Conservation (phyloP, 805 yeast genomes). For the Ogataea siamensis region DNA sequence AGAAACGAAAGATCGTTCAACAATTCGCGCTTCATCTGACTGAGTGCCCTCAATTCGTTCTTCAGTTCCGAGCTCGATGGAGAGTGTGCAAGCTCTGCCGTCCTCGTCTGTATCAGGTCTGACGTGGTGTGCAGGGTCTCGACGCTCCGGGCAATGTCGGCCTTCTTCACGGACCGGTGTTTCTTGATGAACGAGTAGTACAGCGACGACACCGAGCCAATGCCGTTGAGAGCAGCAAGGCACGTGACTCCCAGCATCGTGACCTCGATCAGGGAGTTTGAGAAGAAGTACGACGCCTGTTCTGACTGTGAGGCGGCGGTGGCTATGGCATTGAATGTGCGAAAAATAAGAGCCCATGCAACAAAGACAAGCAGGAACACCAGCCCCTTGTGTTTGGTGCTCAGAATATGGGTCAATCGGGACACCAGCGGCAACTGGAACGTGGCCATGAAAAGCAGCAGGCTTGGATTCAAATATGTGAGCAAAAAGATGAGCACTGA, state of each 20-base stretch:
- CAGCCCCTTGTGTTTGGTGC: conserved; percentile 8
- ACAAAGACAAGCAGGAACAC: conserved; percentile 10
- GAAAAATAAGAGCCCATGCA: conserved; percentile 18
- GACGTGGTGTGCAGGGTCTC: conserved; percentile 43
- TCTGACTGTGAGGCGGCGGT: conserved; percentile 20
- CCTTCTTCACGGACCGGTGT: conserved; percentile 27
- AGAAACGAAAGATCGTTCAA: conserved; percentile 18
- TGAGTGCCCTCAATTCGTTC: conserved; percentile 40
- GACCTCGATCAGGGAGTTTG: conserved; percentile 43
- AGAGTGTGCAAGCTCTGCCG: conserved; percentile 29
- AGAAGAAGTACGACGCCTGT: conserved; percentile 11
- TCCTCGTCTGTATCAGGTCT: conserved; percentile 35
- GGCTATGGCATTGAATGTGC: conserved; percentile 30
- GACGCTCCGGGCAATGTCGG: conserved; percentile 36
- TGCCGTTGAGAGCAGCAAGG: conserved; percentile 49
- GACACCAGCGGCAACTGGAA: conserved; percentile 10
- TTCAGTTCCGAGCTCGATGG: conserved; percentile 30
- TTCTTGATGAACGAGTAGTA: conserved; percentile 28
- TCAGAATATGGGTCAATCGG: conserved; percentile 1
- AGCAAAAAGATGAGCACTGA: conserved; percentile 39
- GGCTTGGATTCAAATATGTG: conserved; percentile 44
- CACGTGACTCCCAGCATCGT: conserved; percentile 50
- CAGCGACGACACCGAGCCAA: conserved; percentile 50
- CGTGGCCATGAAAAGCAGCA: conserved; percentile 17
- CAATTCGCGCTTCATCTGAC: conserved; percentile 28